A percentile compares a stretch with the other conserved stretches of the same genome.
These are phyloP conservation scores for Ogataea zsoltii DNA, from an alignment of 805 yeast genomes.

Conservation along the genomic window DNA sequence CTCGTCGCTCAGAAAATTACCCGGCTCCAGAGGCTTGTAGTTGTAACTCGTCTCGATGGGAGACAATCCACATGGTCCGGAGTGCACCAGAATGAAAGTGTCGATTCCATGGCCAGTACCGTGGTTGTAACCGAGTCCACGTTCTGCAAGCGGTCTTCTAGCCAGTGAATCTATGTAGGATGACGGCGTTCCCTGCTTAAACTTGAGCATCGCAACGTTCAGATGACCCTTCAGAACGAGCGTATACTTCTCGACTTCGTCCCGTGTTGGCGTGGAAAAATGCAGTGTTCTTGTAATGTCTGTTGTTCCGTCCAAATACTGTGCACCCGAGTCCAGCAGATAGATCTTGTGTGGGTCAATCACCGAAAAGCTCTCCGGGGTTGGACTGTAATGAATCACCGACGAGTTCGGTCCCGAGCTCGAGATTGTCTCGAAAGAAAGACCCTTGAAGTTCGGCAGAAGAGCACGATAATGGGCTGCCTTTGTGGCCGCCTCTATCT, in stretches of 20 bases:
- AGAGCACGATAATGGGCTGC: slow-evolving; percentile 47
- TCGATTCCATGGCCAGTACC: slow-evolving; percentile 99
- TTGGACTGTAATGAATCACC: slow-evolving; percentile 74
- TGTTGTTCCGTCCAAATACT: slow-evolving; percentile 91
- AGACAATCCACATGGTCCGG: slow-evolving; percentile 88
- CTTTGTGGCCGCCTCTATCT: slow-evolving; percentile 57
- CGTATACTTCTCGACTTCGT: slow-evolving; percentile 70
- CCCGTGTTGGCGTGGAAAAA: slow-evolving; percentile 55
- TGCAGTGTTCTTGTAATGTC: slow-evolving; percentile 91
- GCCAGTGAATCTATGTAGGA: slow-evolving; percentile 78
- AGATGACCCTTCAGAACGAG: slow-evolving; percentile 90
- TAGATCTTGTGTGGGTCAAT: slow-evolving; percentile 71
- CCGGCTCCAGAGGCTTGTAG: slow-evolving; percentile 55
- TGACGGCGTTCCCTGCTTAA: slow-evolving; percentile 78
- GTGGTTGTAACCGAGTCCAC: slow-evolving; percentile 85
- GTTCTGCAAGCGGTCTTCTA: slow-evolving; percentile 76
- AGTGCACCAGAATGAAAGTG: slow-evolving; percentile 86
- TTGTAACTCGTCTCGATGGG: slow-evolving; percentile 33
- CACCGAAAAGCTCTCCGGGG: slow-evolving; percentile 52
- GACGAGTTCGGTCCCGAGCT: slow-evolving; percentile 78
- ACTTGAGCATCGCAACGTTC: slow-evolving; percentile 75
- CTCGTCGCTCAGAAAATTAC: slow-evolving; percentile 84
- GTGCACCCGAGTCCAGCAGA: slow-evolving; percentile 89
- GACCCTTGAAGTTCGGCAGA: slow-evolving; percentile 54
- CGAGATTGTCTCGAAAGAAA: slow-evolving; percentile 76